These are phyloP conservation scores for Phytophthora quininea DNA, from an alignment of 352 stramenopile species.

Conservation along the genomic window DNA sequence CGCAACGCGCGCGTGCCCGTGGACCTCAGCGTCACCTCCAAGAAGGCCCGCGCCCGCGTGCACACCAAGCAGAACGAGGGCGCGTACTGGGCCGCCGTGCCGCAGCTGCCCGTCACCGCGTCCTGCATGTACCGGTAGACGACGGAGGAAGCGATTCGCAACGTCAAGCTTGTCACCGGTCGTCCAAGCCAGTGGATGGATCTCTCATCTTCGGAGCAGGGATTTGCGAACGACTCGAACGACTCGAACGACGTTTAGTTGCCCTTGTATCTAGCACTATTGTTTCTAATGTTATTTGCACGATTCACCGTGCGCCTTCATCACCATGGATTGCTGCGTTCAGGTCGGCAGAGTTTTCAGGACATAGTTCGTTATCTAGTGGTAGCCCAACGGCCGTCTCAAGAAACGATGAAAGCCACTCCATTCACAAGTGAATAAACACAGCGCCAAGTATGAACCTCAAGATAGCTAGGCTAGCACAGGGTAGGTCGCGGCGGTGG, in stretches of 20 bases:
- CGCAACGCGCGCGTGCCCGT: conserved; percentile 71
- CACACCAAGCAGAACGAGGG: conserved; percentile 57
- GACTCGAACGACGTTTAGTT: neutral
- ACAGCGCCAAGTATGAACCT: neutral
- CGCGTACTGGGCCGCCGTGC: conserved; percentile 57
- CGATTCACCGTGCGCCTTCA: neutral
- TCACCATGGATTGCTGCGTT: no score
- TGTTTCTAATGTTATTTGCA: conserved; percentile 19
- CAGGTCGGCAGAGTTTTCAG: no score
- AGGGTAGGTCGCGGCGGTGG: conserved; percentile 88
- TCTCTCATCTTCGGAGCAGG: neutral
- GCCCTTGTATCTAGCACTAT: neutral
- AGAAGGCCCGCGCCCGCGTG: conserved; percentile 50
- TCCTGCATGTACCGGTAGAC: conserved; percentile 21
- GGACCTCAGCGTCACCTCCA: conserved; percentile 58
- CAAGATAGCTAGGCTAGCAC: conserved; percentile 50
- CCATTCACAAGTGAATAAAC: no score
- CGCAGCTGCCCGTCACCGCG: conserved; percentile 56
- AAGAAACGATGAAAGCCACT: no score
- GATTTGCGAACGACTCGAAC: neutral
- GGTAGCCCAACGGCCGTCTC: no score
- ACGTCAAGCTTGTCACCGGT: conserved; percentile 1
- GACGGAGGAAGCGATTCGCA: neutral
- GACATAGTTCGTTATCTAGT: no score
- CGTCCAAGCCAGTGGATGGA: no score